Percentiles rank a stretch among this genome's conserved stretches.
Evolutionary conservation across 805 yeast genomes (phyloP).

Genomic region (Monosporozyma aerobia): DNA sequence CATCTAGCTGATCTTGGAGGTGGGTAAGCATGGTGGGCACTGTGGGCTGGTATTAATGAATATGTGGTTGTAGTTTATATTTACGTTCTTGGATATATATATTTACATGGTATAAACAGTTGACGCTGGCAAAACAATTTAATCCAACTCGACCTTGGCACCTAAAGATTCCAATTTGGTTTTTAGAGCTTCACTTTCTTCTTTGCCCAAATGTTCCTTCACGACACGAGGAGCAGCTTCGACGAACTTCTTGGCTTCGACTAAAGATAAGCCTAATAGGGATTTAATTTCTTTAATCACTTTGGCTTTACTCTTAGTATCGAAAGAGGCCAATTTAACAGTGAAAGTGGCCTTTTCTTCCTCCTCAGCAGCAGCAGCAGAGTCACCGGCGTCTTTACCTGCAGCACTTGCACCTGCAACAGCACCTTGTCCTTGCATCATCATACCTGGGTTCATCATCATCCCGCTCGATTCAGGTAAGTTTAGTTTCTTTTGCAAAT

Average conservation of each 20-base stretch:
- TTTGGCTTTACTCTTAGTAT: constrained; percentile 93
- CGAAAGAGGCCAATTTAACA: constrained; percentile 86
- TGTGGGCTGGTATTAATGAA: neutral
- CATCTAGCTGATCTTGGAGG: too few species aligned
- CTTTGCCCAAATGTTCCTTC: constrained; percentile 94
- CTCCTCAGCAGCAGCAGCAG: constrained; percentile 52
- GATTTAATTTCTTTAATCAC: constrained; percentile 94
- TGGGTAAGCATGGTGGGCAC: too few species aligned
- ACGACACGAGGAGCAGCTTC: constrained; percentile 94
- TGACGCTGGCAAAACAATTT: constrained; percentile 17
- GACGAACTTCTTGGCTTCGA: constrained; percentile 95
- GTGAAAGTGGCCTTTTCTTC: constrained; percentile 60
- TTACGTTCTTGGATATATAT: neutral
- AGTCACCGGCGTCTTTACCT: constrained; percentile 34
- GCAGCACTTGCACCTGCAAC: constrained; percentile 42
- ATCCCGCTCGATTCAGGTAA: constrained; percentile 64
- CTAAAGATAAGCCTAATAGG: constrained; percentile 82
- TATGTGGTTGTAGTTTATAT: neutral
- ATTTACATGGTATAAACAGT: neutral
- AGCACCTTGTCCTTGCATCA: constrained; percentile 29
- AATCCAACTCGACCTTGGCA: constrained; percentile 87
- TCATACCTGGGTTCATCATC: constrained; percentile 28
- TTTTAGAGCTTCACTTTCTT: constrained; percentile 95
- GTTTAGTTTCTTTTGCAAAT: constrained; percentile 71
- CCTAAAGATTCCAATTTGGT: constrained; percentile 88